These are phyloP conservation scores for Glebionis coronaria DNA, from an alignment of 129 eudicot genomes.

Conservation along the genomic window DNA sequence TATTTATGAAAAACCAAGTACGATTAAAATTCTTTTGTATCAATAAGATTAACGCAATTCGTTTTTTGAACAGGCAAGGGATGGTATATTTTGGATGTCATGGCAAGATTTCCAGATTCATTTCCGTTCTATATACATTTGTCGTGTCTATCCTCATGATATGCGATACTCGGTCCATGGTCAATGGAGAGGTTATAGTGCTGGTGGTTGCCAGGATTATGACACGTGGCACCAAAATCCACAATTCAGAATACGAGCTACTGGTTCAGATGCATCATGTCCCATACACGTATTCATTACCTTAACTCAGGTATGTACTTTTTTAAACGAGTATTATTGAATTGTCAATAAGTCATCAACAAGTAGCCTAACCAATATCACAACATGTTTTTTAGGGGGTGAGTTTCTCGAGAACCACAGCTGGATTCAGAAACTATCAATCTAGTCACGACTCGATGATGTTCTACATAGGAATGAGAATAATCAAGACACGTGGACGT, in stretches of 20 bases:
- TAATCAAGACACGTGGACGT: conserved; percentile 96
- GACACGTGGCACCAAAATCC: conserved; percentile 99
- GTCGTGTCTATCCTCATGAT: conserved; percentile 98
- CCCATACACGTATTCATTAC: conserved; percentile 98
- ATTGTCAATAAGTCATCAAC: not conserved
- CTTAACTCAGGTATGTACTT: conserved; percentile 76
- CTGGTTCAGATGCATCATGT: conserved; percentile 88
- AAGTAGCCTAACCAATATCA: not conserved
- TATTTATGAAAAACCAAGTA: too few relatives aligned
- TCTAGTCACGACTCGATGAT: conserved; percentile 95
- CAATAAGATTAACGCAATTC: not conserved
- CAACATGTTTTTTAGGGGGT: conserved; percentile 60
- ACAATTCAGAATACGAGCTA: conserved; percentile 81
- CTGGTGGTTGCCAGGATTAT: conserved; percentile 99
- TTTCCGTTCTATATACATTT: conserved; percentile 92
- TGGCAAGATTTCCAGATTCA: conserved; percentile 99
- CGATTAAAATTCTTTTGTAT: not conserved
- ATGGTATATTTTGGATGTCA: conserved; percentile 99
- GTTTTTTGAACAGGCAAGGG: conserved; percentile 63
- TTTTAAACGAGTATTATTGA: not conserved
- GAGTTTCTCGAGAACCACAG: conserved; percentile 93
- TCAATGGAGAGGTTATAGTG: conserved; percentile 97
- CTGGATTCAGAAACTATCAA: conserved; percentile 93
- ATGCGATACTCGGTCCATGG: conserved; percentile 93
- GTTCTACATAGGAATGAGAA: conserved; percentile 99